Evolutionary conservation across 2,329 filamentous ascomycete genomes (phyloP), one percentile per base, ranked within the genome.

Genomic region (Trichoderma koningii): DNA sequence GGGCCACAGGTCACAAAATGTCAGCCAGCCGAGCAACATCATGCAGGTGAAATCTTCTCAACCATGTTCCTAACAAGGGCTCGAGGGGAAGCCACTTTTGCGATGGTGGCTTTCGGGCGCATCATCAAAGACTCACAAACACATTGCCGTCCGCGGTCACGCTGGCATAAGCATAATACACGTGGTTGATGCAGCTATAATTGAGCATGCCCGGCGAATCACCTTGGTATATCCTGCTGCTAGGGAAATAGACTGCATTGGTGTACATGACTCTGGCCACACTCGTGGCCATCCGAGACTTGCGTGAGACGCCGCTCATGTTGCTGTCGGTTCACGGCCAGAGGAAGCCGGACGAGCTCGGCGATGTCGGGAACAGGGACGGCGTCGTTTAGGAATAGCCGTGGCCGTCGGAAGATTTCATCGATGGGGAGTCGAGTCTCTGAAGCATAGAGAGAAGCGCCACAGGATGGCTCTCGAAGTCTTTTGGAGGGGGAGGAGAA

Each of bases 191-290:
- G 71, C 89, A 91, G 69, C 86, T 86, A 75, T 92, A 87, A 74
- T 91, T 90, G 72, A 94, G 79, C 63, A 87, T 87, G 1, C 86
- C 90, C 0, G 91, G 91, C 17, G 89, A 89, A 71, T 91, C 86
- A 68, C 88, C 85, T 64, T 84, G 82, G 77, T 93, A 92, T 69
- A 92, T 85, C 66, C 87, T 82, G 79, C 86, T 87, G 76, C 92
- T 94, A n/a, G 90, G 90, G 75, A 92, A 95, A 78, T 94, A 95
- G 19, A 92, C 89, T 23, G 89, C 91, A 76, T 95, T 95, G 72
- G 85, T 85, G 73, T 81, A 84, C 78, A 86, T 84, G 67, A 87
- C 79, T 66, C 74, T 73, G 38, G 74, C 70, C 65, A 78, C 74
- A 74, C 80, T 82, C 44, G 77, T 75, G 48, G 78, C 73, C 70